Evolutionary conservation across 169 alveolate species (phyloP).

Genomic region (Cryptosporidium ubiquitum): DNA sequence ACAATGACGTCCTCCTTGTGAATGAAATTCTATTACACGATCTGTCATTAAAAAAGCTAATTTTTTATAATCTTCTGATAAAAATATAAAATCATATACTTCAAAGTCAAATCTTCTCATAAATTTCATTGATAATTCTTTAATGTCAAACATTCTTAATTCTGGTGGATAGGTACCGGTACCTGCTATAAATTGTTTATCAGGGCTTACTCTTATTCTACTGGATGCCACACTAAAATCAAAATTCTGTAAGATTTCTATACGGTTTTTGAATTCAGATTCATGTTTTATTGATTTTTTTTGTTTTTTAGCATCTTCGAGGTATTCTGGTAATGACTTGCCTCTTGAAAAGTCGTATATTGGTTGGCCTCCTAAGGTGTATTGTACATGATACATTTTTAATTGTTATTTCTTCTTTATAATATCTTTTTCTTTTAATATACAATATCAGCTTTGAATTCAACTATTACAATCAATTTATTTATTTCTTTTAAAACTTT

Average conservation of each 20-base stretch:
- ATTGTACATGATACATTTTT: constrained; percentile 63
- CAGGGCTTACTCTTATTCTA: constrained; percentile 86
- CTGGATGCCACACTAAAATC: constrained; percentile 87
- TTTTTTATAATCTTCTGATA: constrained; percentile 91
- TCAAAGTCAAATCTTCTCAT: constrained; percentile 92
- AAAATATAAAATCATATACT: constrained; percentile 86
- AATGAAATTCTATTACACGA: constrained; percentile 93
- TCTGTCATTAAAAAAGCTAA: constrained; percentile 89
- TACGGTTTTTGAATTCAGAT: constrained; percentile 83
- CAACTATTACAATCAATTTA: too few relatives aligned
- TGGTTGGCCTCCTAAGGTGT: constrained; percentile 71
- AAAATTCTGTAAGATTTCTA: constrained; percentile 89
- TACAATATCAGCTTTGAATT: too few relatives aligned
- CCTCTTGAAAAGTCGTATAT: constrained; percentile 89
- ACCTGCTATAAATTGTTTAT: constrained; percentile 87
- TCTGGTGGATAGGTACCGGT: constrained; percentile 91
- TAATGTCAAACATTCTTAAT: constrained; percentile 89
- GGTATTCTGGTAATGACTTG: constrained; percentile 86
- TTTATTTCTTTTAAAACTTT: too few relatives aligned
- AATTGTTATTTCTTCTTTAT: too few relatives aligned
- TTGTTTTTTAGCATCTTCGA: constrained; percentile 87
- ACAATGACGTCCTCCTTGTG: constrained; percentile 94
- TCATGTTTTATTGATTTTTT: constrained; percentile 84
- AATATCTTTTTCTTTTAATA: not conserved
- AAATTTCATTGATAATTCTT: constrained; percentile 89